phyloP scores from a whole-genome alignment of 2,329 filamentous ascomycete genomes.

The Tolypocladium ophioglossoides region DNA sequence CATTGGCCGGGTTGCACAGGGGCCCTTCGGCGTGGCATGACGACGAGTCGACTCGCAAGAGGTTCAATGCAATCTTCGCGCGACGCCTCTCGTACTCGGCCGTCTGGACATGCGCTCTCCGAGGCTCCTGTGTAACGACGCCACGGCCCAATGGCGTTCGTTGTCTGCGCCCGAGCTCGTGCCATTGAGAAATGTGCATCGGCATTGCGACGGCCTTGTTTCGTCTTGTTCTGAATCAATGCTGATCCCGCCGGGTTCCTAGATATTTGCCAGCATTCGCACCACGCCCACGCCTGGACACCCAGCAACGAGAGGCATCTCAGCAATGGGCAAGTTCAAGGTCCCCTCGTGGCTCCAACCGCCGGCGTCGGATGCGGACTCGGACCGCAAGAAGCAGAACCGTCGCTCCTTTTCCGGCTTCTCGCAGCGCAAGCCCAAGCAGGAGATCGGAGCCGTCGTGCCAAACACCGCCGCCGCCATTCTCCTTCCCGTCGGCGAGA shows the following conservation, averaged over 20 bases:
- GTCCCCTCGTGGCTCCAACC: slow-evolving; percentile 23
- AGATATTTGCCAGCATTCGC: background rate
- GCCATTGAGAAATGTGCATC: background rate
- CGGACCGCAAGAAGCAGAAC: slow-evolving; percentile 22
- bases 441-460: background rate
- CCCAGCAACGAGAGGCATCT: background rate
- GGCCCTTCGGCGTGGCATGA: background rate
- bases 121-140: background rate
- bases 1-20: no score
- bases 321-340: slow-evolving; percentile 22
- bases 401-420: slow-evolving; percentile 21
- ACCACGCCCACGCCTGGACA: background rate
- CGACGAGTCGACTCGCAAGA: background rate
- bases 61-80: background rate
- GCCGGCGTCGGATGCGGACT: slow-evolving; percentile 11
- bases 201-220: background rate
- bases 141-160: background rate
- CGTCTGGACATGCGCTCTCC: background rate
- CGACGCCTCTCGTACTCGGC: background rate
- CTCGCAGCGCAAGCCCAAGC: slow-evolving; percentile 13
- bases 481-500: background rate
- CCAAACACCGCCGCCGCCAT: slow-evolving; percentile 1
- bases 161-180: background rate
- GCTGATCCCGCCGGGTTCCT: background rate
- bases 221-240: background rate